Evolutionary conservation across 257 asterid genomes (phyloP).

Genomic region (Solanum neorickii): DNA sequence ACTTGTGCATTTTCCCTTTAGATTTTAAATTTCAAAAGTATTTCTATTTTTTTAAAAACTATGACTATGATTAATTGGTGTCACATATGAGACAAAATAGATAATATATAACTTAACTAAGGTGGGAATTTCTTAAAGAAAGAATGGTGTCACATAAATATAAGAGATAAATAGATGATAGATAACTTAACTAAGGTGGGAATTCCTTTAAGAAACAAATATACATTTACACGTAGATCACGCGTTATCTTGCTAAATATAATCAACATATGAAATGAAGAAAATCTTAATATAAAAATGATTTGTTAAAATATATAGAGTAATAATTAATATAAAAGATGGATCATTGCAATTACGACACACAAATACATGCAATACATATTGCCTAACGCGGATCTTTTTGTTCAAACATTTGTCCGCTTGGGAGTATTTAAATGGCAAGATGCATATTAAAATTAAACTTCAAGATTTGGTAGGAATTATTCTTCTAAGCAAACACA

Average conservation of each 20-base stretch:
- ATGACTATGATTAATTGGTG: not conserved
- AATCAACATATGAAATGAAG: not conserved
- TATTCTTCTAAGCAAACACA: not conserved
- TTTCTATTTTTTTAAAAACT: not conserved
- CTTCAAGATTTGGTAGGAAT: not conserved
- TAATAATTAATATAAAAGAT: not conserved
- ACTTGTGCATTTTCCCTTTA: no score
- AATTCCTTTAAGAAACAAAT: not conserved
- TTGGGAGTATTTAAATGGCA: not conserved
- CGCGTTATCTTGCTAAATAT: not conserved
- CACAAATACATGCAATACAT: not conserved
- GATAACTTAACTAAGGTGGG: not conserved
- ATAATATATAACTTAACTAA: no score
- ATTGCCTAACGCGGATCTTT: not conserved
- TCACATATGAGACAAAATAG: no score
- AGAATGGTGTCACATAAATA: not conserved
- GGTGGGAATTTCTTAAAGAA: no score
- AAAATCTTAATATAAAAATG: not conserved
- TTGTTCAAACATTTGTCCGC: not conserved
- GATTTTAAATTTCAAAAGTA: no score
- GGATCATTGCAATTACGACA: not conserved
- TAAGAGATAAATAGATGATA: no score
- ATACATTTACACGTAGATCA: not conserved
- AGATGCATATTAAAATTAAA: not conserved
- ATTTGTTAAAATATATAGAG: not conserved